These are phyloP conservation scores for Pyrenochaeta sp. DNA, from an alignment of 2,329 filamentous ascomycete genomes.

Conservation along the genomic window DNA sequence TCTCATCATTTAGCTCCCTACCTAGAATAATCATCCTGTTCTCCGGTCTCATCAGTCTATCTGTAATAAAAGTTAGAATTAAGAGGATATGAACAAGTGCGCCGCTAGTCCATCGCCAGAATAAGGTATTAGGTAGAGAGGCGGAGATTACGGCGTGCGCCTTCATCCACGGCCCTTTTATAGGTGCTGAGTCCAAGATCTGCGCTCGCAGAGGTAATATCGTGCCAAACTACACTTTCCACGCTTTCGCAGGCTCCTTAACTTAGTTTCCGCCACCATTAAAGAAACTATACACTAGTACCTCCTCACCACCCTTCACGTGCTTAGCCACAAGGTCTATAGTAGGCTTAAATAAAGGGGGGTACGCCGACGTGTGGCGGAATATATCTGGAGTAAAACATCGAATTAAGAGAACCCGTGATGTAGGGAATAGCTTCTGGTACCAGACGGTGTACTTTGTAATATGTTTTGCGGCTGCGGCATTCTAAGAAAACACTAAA, in stretches of 20 bases:
- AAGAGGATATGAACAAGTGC: conserved; percentile 38
- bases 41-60: conserved; percentile 24
- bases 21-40: conserved; percentile 37
- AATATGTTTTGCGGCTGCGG: conserved; percentile 46
- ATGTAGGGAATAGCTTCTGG: conserved; percentile 40
- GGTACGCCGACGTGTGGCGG: conserved; percentile 24
- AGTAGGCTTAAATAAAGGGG: conserved; percentile 32
- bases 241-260: conserved; percentile 44
- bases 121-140: conserved; percentile 32
- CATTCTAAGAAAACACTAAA: conserved; percentile 47
- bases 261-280: conserved; percentile 49
- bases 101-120: conserved; percentile 38
- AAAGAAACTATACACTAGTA: conserved; percentile 47
- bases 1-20: conserved; percentile 39
- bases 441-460: conserved; percentile 49
- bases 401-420: conserved; percentile 42
- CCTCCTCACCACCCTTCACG: conserved; percentile 25
- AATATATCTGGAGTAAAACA: conserved; percentile 43
- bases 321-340: conserved; percentile 36
- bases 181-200: conserved; percentile 45
- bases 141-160: conserved; percentile 40
- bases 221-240: conserved; percentile 26
- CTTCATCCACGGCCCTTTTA: conserved; percentile 41
- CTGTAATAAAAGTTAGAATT: conserved; percentile 25
- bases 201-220: conserved; percentile 40